Conservation (phyloP, 1,284 basidiomycete genomes). For the Vanrija sp. region DNA sequence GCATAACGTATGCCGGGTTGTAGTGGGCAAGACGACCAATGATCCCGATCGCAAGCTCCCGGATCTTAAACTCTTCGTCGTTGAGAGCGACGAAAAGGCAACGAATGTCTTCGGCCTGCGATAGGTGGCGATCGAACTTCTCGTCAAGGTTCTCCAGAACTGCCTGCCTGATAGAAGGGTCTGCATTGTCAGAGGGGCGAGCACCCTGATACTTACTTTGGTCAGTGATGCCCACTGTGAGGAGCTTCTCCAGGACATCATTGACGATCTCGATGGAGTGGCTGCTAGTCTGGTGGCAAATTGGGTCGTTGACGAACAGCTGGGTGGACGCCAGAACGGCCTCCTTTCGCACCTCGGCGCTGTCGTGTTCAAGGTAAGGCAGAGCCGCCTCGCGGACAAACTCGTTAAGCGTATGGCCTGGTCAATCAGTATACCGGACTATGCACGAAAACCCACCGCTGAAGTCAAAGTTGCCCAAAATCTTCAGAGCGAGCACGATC, state of each 20-base stretch:
- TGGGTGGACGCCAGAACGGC: conserved; percentile 90
- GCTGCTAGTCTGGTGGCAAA: conserved; percentile 92
- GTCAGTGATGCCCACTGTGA: conserved; percentile 96
- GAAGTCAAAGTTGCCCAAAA: conserved; percentile 92
- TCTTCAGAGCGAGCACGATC: conserved; percentile 79
- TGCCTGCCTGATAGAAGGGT: conserved; percentile 76
- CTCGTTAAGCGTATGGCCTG: conserved; percentile 84
- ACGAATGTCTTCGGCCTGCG: conserved; percentile 96
- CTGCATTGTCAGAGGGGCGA: conserved; percentile 48
- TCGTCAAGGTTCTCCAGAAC: conserved; percentile 87
- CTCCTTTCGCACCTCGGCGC: conserved; percentile 79
- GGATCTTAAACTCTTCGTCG: conserved; percentile 92
- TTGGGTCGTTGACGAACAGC: conserved; percentile 90
- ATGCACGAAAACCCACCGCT: conserved; percentile 55
- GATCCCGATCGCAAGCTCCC: conserved; percentile 81
- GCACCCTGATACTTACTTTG: conserved; percentile 56
- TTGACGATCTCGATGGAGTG: conserved; percentile 97
- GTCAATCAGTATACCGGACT: conserved; percentile 45
- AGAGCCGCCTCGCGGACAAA: conserved; percentile 90
- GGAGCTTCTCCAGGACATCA: conserved; percentile 93
- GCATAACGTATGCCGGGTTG: conserved; percentile 99
- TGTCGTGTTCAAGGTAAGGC: conserved; percentile 92
- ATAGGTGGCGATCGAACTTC: conserved; percentile 96
- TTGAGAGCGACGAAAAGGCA: conserved; percentile 97
- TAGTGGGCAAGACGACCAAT: conserved; percentile 93